Percentiles rank a stretch among this genome's conserved stretches.
These are phyloP conservation scores for Aaosphaeria arxii DNA, from an alignment of 2,329 filamentous ascomycete species.

Conservation along the genomic window DNA sequence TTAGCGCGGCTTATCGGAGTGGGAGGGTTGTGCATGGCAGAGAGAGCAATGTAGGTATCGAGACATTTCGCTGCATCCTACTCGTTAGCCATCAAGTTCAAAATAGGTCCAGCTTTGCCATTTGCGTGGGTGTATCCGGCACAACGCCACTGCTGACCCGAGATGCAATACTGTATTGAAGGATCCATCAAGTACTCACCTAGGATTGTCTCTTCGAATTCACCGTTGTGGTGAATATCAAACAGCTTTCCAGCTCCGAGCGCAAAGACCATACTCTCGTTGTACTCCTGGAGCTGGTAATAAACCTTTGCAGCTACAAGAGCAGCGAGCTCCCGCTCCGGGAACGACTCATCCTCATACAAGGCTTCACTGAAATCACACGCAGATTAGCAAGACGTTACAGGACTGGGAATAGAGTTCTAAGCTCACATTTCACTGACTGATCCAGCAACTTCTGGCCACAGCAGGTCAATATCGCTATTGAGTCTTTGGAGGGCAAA, in stretches of 20 bases:
- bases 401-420: not conserved
- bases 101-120: too few relatives aligned
- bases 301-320: conserved; percentile 97
- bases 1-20: conserved; percentile 47
- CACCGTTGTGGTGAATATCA: conserved; percentile 83
- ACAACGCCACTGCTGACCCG: too few relatives aligned
- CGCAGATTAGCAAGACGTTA: conserved; percentile 15
- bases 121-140: too few relatives aligned
- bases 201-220: conserved; percentile 99
- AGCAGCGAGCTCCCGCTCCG: conserved; percentile 89
- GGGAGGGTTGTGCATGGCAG: conserved; percentile 57
- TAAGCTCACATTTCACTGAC: conserved; percentile 82
- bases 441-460: conserved; percentile 93
- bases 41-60: conserved; percentile 91
- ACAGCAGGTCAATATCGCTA: conserved; percentile 93
- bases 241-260: conserved; percentile 93
- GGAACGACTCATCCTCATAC: conserved; percentile 94
- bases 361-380: conserved; percentile 73
- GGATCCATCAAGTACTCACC: conserved; percentile 46
- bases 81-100: not conserved
- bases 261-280: conserved; percentile 98
- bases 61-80: conserved; percentile 72
- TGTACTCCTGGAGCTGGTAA: conserved; percentile 97
- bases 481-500: conserved; percentile 95
- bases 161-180: not conserved